Evolutionary conservation across 768 basidiomycete genomes (phyloP).

Genomic region (Xerocomellus amylosporus): DNA sequence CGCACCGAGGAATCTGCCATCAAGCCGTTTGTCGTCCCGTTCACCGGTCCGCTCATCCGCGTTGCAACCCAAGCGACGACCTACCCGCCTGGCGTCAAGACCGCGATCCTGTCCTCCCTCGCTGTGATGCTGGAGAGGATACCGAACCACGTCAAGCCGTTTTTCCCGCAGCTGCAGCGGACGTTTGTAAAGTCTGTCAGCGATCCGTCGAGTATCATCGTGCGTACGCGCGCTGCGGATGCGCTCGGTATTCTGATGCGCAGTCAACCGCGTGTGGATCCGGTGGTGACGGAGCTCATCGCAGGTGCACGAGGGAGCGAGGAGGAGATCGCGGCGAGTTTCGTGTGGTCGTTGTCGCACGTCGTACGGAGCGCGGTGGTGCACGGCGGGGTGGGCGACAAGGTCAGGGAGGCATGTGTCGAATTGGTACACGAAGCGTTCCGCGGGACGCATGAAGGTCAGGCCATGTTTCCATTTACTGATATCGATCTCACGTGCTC

Average conservation of each 20-base stretch:
- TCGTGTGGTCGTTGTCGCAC: conserved; percentile 71
- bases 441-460: conserved; percentile 67
- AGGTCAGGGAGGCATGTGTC: conserved; percentile 65
- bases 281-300: conserved; percentile 87
- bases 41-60: conserved; percentile 93
- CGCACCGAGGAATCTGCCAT: conserved; percentile 80
- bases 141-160: conserved; percentile 89
- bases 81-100: conserved; percentile 91
- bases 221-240: conserved; percentile 77
- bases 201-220: conserved; percentile 72
- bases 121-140: conserved; percentile 82
- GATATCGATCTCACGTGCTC: not conserved
- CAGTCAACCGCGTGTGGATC: conserved; percentile 87
- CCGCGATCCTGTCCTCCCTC: conserved; percentile 83
- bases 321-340: conserved; percentile 66
- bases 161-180: conserved; percentile 96
- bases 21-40: conserved; percentile 93
- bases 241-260: conserved; percentile 90
- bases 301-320: conserved; percentile 61
- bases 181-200: conserved; percentile 93
- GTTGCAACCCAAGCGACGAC: conserved; percentile 88
- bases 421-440: conserved; percentile 82
- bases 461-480: rapidly evolving
- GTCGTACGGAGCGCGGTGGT: conserved; percentile 62
- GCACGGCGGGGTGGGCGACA: conserved; percentile 71